Evolutionary conservation across 1,284 basidiomycete species (phyloP).

Genomic region (Naganishia albida): DNA sequence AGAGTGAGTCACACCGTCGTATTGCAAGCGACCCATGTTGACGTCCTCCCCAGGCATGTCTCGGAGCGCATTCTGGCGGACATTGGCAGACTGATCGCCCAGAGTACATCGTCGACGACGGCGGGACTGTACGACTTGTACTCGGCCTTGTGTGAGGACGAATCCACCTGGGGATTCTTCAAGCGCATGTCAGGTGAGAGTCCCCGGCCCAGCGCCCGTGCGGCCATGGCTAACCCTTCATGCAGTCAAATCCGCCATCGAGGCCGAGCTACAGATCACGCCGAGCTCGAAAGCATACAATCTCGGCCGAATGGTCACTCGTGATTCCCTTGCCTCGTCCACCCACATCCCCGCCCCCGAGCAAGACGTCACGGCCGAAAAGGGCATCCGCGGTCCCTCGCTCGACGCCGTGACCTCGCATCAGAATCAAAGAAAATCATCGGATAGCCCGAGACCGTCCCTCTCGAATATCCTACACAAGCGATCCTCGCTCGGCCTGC

Average conservation of each 20-base stretch:
- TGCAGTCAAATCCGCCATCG: slow-evolving; percentile 43
- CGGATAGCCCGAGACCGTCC: not conserved
- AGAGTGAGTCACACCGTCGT: slow-evolving; percentile 64
- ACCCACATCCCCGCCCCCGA: slow-evolving; percentile 6
- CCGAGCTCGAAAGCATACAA: slow-evolving; percentile 9
- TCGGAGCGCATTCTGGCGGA: slow-evolving; percentile 65
- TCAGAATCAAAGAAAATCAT: not conserved
- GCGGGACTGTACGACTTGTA: slow-evolving; percentile 69
- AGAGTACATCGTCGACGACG: slow-evolving; percentile 75
- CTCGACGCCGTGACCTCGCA: slow-evolving; percentile 21
- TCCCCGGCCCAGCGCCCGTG: slow-evolving; percentile 11
- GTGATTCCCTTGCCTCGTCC: not conserved
- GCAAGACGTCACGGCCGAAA: slow-evolving; percentile 5
- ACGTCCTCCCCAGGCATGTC: slow-evolving; percentile 61
- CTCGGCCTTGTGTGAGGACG: slow-evolving; percentile 82
- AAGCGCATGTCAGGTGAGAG: slow-evolving; percentile 75
- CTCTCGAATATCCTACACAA: not conserved
- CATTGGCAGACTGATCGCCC: slow-evolving; percentile 75
- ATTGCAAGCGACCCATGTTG: not conserved
- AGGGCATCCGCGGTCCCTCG: slow-evolving; percentile 25
- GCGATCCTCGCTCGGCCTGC: not conserved
- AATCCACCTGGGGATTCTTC: slow-evolving; percentile 76
- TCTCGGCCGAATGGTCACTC: slow-evolving; percentile 7
- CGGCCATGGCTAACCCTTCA: not conserved
- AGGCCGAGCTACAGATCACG: slow-evolving; percentile 36